Evolutionary conservation across 192 early-diverging fungal genomes (phyloP), one percentile per base, ranked within the genome.

Genomic region (Podochytrium sp.): DNA sequence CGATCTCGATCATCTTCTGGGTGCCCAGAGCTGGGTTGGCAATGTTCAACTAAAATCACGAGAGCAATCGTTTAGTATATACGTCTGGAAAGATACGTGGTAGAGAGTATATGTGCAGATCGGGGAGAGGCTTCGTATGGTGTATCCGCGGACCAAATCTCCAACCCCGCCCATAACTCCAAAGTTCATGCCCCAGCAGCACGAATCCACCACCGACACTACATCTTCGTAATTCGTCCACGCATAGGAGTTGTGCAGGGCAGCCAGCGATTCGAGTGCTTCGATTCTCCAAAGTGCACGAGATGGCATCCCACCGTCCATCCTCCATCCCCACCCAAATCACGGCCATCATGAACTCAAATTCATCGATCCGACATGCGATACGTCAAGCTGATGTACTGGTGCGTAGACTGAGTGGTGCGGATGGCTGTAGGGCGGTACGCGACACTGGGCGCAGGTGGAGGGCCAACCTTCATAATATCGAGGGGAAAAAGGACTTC

Each of bases 21-120:
- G 93, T 94, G 85, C 97, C 97, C 82, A 92, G 92, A 86, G 94
- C 95, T 82, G 95, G 94, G 89, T 96, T 95, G 84, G 96, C 94
- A 81, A 99, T 95, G 94, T 99, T 98, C 85, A 98, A 85, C 96
- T 98, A 84, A 35, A 76, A 53, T 58, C 0, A 47, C 7, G 20
- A 20, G 7, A 12, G 43, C 43, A 20, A 12, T 47, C 7, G 43
- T 47, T 47, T 47, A 7, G 43, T 47, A 12, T 7, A 20, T 47
- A 12, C 20, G 43, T 7, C 7, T 47, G 7, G 10, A 12, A 12
- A 20, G 20, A 47, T 47, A 47, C 10, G 43, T 7, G 43, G 20
- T 20, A 47, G 20, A 7, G 20, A 20, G 20, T 47, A 12, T 7
- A 47, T 20, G 20, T 20, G 20, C 7, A 47, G 43, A 47, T 47